Evolutionary conservation across 1,284 basidiomycete genomes (phyloP).

Genomic region (Ceratobasidium sp.): DNA sequence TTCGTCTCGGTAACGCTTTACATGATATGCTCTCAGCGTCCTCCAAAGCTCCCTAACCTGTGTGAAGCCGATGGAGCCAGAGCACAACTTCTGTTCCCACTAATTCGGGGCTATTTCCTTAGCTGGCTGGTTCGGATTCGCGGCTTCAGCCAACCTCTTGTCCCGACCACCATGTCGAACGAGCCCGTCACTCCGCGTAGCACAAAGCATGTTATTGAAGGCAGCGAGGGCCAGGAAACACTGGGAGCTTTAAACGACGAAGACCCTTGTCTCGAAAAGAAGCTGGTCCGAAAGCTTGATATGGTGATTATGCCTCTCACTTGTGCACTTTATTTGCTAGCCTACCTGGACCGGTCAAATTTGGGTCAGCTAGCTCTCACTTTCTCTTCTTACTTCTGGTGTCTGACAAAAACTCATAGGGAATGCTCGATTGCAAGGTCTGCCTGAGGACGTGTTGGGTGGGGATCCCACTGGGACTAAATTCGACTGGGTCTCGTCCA

Average conservation of each 20-base stretch:
- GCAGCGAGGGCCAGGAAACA: constrained; percentile 9
- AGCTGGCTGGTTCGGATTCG: neutral
- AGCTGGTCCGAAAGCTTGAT: constrained; percentile 76
- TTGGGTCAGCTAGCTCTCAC: constrained; percentile 58
- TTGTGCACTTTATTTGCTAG: constrained; percentile 80
- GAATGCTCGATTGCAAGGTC: constrained; percentile 79
- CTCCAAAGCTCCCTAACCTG: no score
- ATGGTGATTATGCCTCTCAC: constrained; percentile 75
- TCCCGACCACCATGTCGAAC: neutral
- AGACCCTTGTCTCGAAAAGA: constrained; percentile 61
- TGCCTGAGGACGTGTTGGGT: constrained; percentile 72
- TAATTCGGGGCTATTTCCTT: neutral
- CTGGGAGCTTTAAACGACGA: neutral
- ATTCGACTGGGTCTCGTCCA: constrained; percentile 81
- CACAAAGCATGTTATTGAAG: constrained; percentile 8
- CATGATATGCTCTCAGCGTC: no score
- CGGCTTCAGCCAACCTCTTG: neutral
- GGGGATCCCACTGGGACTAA: constrained; percentile 76
- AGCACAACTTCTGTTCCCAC: neutral
- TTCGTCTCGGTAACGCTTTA: no score
- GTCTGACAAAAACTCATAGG: constrained; percentile 53
- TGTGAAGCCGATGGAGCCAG: neutral
- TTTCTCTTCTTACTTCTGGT: neutral
- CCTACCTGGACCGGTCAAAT: constrained; percentile 81
- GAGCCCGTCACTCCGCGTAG: constrained; percentile 3